Evolutionary conservation across 78 protist species (phyloP).

Genomic region (Ministeria vibrans): DNA sequence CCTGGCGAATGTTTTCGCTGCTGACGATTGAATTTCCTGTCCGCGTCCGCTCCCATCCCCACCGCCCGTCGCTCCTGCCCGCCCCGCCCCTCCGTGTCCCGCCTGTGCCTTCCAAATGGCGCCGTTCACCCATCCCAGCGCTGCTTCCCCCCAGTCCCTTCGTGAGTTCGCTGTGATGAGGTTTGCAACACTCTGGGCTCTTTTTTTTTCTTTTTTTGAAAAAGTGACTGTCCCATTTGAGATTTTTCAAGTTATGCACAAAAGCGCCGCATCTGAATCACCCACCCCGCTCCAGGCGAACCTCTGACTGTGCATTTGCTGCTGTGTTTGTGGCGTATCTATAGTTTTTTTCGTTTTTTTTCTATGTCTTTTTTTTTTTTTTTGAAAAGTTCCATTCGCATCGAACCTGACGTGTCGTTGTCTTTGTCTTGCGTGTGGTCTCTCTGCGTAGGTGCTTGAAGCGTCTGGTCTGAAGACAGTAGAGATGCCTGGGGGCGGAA

Average conservation of each 20-base stretch:
- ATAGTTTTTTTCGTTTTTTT: no score
- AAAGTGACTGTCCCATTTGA: not conserved
- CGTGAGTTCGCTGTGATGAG: not conserved
- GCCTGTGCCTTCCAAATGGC: no score
- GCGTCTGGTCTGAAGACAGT: not conserved
- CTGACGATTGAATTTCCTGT: not conserved
- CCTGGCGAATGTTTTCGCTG: no score
- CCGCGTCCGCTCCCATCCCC: not conserved
- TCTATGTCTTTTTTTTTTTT: no score
- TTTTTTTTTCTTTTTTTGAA: no score
- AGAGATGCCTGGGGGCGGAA: not conserved
- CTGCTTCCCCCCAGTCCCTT: not conserved
- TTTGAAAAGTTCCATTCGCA: not conserved
- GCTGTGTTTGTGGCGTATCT: no score
- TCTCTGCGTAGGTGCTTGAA: not conserved
- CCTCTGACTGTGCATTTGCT: no score
- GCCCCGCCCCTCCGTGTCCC: no score
- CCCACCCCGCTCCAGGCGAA: no score
- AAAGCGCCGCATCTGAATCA: not conserved
- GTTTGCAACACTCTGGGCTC: no score
- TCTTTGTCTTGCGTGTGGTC: not conserved
- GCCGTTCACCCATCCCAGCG: no score
- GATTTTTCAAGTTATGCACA: not conserved
- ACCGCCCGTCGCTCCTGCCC: no score
- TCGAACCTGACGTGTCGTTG: not conserved